Percentiles rank a stretch among this genome's conserved stretches.
These are phyloP conservation scores for Cornus suecica DNA, from an alignment of 148 eudicot species.

Conservation along the genomic window DNA sequence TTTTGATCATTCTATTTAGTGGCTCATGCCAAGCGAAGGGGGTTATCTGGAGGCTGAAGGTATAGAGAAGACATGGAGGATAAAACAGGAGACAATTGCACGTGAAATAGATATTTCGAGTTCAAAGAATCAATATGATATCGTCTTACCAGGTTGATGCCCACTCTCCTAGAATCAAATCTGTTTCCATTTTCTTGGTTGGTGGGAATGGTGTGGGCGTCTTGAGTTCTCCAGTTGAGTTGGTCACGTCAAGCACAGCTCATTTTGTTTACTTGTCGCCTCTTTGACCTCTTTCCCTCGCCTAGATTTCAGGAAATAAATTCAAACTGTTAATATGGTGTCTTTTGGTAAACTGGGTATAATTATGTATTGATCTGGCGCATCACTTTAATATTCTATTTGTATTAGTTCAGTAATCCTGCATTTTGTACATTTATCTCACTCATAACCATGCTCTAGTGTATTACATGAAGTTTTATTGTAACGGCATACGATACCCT, in stretches of 20 bases:
- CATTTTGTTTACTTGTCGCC: not conserved
- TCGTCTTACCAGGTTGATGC: slow-evolving; percentile 74
- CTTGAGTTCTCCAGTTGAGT: too few relatives aligned
- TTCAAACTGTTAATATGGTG: not conserved
- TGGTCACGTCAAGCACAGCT: too few relatives aligned
- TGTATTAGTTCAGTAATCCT: not conserved
- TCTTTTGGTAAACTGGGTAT: not conserved
- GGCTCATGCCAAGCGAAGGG: slow-evolving; percentile 78
- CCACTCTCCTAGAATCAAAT: not conserved
- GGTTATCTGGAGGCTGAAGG: slow-evolving; percentile 82
- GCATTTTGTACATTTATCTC: not conserved
- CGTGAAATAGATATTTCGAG: slow-evolving; percentile 74
- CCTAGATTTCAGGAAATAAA: not conserved
- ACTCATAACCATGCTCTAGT: not conserved
- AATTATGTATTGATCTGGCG: too few relatives aligned
- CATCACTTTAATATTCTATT: not conserved
- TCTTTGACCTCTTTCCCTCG: not conserved
- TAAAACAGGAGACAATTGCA: slow-evolving; percentile 60
- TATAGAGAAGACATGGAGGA: slow-evolving; percentile 83
- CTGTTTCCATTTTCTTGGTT: too few relatives aligned
- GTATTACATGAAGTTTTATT: not conserved
- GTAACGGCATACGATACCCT: not conserved
- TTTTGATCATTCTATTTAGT: slow-evolving; percentile 39
- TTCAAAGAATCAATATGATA: slow-evolving; percentile 64
- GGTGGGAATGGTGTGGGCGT: too few relatives aligned